These are phyloP conservation scores for Fusarium tuaranense DNA, from an alignment of 2,329 filamentous ascomycete genomes.

Conservation along the genomic window DNA sequence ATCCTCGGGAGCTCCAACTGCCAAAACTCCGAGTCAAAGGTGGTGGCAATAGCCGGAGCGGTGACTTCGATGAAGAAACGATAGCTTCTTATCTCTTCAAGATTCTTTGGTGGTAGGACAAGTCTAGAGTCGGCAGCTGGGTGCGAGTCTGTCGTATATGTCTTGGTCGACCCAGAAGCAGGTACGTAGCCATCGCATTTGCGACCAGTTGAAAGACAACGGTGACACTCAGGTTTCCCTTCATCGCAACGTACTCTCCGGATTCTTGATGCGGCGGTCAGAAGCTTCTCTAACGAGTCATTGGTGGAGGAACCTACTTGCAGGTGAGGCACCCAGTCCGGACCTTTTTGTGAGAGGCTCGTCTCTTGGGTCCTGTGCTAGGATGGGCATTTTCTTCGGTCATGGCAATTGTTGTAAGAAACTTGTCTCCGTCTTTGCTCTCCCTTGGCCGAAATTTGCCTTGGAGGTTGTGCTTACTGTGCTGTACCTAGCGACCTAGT, in stretches of 20 bases:
- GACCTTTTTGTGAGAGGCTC: conserved; percentile 4
- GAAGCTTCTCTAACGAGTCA: not conserved
- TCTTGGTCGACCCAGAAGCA: not conserved
- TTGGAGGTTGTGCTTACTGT: not conserved
- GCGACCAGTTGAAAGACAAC: not conserved
- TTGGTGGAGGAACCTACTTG: not conserved
- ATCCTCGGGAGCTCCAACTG: conserved; percentile 6
- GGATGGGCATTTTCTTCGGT: not conserved
- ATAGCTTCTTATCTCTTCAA: conserved; percentile 10
- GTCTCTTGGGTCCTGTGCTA: conserved; percentile 5
- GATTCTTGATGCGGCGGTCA: not conserved
- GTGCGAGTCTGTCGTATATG: not conserved
- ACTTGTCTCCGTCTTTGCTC: not conserved
- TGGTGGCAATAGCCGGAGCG: not conserved
- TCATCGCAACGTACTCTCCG: conserved; percentile 4
- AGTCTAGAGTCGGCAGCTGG: not conserved
- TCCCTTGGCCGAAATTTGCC: not conserved
- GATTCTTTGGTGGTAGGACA: not conserved
- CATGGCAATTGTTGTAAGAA: not conserved
- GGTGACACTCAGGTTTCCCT: not conserved
- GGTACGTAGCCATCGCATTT: not conserved
- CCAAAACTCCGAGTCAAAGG: conserved; percentile 12
- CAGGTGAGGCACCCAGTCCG: conserved; percentile 2
- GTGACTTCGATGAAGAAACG: conserved; percentile 7
- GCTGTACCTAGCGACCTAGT: not conserved